phyloP scores from a whole-genome alignment of 495 filamentous ascomycete genomes.

The Delitschia confertaspora region DNA sequence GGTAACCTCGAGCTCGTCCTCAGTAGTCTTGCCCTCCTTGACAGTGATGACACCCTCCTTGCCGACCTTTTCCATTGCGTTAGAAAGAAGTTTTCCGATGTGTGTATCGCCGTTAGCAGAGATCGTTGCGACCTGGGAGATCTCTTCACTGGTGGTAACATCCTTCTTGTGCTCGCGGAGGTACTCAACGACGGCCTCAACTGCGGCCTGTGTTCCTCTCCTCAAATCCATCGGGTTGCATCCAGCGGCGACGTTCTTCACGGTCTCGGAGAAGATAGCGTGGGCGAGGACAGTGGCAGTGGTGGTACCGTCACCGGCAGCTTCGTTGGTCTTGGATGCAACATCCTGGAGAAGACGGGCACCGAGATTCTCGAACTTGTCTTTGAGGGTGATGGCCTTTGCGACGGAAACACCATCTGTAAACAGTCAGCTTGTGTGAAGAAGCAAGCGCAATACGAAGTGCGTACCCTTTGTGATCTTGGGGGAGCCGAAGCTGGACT shows the following conservation, averaged over 20 bases:
- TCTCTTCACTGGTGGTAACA: constrained; percentile 94
- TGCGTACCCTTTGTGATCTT: constrained; percentile 96
- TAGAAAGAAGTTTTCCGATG: constrained; percentile 91
- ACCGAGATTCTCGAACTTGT: constrained; percentile 99
- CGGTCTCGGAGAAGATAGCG: constrained; percentile 98
- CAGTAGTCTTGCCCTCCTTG: constrained; percentile 98
- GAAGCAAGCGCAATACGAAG: too few relatives aligned
- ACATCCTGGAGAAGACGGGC: constrained; percentile 95
- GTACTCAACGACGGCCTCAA: constrained; percentile 88
- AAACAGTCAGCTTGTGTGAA: constrained; percentile 35
- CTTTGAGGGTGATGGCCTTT: constrained; percentile 83
- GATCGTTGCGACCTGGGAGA: constrained; percentile 97
- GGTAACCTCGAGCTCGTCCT: constrained; percentile 95
- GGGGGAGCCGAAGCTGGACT: constrained; percentile 93
- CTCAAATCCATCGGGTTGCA: constrained; percentile 99
- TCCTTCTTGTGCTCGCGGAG: constrained; percentile 88
- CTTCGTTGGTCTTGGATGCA: constrained; percentile 97
- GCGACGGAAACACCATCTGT: constrained; percentile 92
- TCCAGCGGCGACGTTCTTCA: constrained; percentile 98
- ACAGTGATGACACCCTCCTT: constrained; percentile 99
- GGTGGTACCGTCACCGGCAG: constrained; percentile 96
- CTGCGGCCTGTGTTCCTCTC: constrained; percentile 90
- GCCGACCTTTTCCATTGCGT: constrained; percentile 98
- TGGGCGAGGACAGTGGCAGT: constrained; percentile 94
- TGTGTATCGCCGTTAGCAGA: constrained; percentile 93